phyloP scores from a whole-genome alignment of 768 basidiomycete genomes.

The Suillus placidus region DNA sequence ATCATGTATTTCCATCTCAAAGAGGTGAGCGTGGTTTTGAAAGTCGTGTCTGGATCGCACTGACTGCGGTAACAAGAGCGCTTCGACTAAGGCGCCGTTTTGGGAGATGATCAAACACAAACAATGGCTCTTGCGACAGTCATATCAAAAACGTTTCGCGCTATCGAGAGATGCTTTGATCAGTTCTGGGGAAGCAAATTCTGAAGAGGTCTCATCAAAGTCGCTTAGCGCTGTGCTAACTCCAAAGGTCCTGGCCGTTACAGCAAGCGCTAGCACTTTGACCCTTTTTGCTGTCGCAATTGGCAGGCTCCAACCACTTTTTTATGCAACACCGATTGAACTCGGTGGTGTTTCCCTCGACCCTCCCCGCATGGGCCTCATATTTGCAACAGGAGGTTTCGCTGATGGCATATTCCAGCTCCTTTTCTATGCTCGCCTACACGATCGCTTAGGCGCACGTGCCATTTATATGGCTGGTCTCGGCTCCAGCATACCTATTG shows the following conservation, averaged over 20 bases:
- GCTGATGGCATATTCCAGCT: not conserved
- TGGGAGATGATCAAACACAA: not conserved
- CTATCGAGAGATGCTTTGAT: not conserved
- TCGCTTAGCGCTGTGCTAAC: not conserved
- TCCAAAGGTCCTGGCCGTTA: not conserved
- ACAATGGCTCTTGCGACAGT: not conserved
- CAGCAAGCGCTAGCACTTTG: conserved; percentile 42
- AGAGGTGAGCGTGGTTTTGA: not conserved
- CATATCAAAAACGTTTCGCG: not conserved
- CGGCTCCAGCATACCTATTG: not conserved
- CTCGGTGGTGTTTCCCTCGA: not conserved
- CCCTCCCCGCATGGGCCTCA: not conserved
- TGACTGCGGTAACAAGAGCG: not conserved
- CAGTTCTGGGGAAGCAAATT: not conserved
- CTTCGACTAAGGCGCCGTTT: not conserved
- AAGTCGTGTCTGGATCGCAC: not conserved
- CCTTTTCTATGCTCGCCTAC: not conserved
- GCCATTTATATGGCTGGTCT: not conserved
- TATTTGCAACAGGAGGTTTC: not conserved
- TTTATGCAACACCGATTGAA: conserved; percentile 45
- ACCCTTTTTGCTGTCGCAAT: conserved; percentile 45
- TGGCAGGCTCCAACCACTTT: conserved; percentile 45
- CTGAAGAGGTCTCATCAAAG: conserved; percentile 35
- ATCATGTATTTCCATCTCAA: not conserved
- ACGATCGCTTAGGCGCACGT: not conserved